A percentile compares a stretch with the other conserved stretches of the same genome.
These are phyloP conservation scores for Stachybotrys elegans DNA, from an alignment of 2,329 filamentous ascomycete genomes.

Conservation along the genomic window DNA sequence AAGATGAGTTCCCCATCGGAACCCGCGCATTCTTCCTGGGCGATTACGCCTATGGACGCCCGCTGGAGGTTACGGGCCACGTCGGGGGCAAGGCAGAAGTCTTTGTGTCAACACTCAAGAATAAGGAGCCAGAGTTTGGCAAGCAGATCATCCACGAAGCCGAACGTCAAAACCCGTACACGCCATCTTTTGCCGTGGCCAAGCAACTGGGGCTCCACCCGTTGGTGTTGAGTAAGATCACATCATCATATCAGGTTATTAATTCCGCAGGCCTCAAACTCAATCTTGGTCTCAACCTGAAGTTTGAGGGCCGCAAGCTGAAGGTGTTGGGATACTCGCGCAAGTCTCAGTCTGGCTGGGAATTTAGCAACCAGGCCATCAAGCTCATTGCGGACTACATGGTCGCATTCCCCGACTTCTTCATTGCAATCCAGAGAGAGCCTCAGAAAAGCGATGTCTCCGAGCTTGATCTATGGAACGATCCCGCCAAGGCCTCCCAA, in stretches of 20 bases:
- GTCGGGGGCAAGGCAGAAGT: conserved; percentile 71
- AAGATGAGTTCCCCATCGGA: conserved; percentile 82
- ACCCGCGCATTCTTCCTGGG: conserved; percentile 90
- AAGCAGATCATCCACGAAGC: conserved; percentile 66
- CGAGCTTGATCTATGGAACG: conserved; percentile 81
- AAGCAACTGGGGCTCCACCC: conserved; percentile 77
- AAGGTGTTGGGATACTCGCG: conserved; percentile 96
- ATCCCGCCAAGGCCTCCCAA: conserved; percentile 62
- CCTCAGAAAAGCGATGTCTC: conserved; percentile 79
- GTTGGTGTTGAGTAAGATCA: conserved; percentile 89
- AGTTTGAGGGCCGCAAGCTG: conserved; percentile 91
- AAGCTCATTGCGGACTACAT: conserved; percentile 83
- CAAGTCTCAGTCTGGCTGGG: conserved; percentile 83
- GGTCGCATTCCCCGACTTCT: conserved; percentile 91
- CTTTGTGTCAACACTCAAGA: conserved; percentile 66
- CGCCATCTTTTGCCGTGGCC: conserved; percentile 84
- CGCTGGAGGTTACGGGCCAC: conserved; percentile 77
- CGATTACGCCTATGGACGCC: conserved; percentile 86
- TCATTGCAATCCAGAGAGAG: conserved; percentile 79
- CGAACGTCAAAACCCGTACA: conserved; percentile 69
- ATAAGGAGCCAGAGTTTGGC: conserved; percentile 76
- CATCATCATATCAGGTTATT: conserved; percentile 83
- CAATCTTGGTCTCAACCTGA: conserved; percentile 91
- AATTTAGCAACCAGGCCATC: conserved; percentile 84
- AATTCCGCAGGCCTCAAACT: conserved; percentile 73